A percentile compares a stretch with the other conserved stretches of the same genome.
Evolutionary conservation across 352 stramenopile species (phyloP).

Genomic region (Pythium diclinum): DNA sequence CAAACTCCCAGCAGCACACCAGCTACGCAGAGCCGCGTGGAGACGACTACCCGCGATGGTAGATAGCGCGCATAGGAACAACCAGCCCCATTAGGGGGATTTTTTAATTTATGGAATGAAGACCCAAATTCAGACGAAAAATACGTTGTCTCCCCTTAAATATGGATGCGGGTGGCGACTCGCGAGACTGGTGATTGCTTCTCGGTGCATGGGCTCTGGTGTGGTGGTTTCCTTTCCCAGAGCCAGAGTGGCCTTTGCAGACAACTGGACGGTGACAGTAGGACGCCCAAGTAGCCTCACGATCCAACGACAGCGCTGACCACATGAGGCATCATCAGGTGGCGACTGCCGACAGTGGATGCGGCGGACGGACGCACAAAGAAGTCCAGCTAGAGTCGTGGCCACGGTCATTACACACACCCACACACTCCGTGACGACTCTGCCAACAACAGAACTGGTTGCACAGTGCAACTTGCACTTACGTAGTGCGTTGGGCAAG

Average conservation of each 20-base stretch:
- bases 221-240: neutral
- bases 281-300: conserved; percentile 15
- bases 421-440: neutral
- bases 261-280: conserved; percentile 2
- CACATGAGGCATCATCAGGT: conserved; percentile 5
- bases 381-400: neutral
- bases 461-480: neutral
- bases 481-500: no score
- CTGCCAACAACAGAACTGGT: neutral
- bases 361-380: neutral
- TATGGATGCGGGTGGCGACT: neutral
- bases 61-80: neutral
- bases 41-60: conserved; percentile 4
- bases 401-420: neutral
- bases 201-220: neutral
- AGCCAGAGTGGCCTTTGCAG: conserved; percentile 12
- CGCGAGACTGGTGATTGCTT: neutral
- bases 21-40: neutral
- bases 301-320: conserved; percentile 17
- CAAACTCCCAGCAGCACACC: neutral
- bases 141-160: neutral
- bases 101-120: conserved; percentile 7
- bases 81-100: conserved; percentile 2
- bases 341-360: neutral
- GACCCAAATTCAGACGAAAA: neutral